These are phyloP conservation scores for Aspergillus pseudoviridinutans DNA, from an alignment of 2,329 filamentous ascomycete genomes.

Conservation along the genomic window DNA sequence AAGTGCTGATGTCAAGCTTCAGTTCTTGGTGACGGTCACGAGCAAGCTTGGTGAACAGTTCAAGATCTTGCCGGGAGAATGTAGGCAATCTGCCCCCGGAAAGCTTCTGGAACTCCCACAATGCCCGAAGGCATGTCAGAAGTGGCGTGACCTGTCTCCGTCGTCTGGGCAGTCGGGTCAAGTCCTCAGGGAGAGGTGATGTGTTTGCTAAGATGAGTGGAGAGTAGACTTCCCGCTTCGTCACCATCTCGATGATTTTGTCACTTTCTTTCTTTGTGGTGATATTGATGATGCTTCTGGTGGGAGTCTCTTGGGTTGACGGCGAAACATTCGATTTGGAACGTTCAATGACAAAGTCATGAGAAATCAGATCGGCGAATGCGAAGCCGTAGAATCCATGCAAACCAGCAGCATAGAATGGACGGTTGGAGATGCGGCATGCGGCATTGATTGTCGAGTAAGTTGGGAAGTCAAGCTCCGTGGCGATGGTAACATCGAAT, in stretches of 20 bases:
- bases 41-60: slow-evolving; percentile 71
- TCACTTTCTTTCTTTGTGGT: slow-evolving; percentile 66
- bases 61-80: slow-evolving; percentile 61
- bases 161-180: slow-evolving; percentile 63
- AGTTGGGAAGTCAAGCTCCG: slow-evolving; percentile 72
- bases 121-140: slow-evolving; percentile 77
- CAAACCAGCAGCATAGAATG: slow-evolving; percentile 84
- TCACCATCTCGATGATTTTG: slow-evolving; percentile 78
- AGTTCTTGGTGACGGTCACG: slow-evolving; percentile 74
- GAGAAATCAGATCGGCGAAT: slow-evolving; percentile 86
- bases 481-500: slow-evolving; percentile 86
- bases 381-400: slow-evolving; percentile 94
- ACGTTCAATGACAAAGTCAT: slow-evolving; percentile 85
- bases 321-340: slow-evolving; percentile 70
- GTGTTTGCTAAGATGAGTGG: slow-evolving; percentile 82
- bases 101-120: slow-evolving; percentile 78
- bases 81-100: slow-evolving; percentile 53
- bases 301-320: slow-evolving; percentile 66
- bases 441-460: slow-evolving; percentile 80
- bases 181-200: slow-evolving; percentile 68
- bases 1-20: slow-evolving; percentile 62
- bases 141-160: slow-evolving; percentile 74
- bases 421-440: slow-evolving; percentile 69
- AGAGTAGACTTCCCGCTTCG: slow-evolving; percentile 86
- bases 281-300: slow-evolving; percentile 69